A percentile compares a stretch with the other conserved stretches of the same genome.
Conservation (phyloP, 2,329 filamentous ascomycete species). For the Ilyonectria sp. region DNA sequence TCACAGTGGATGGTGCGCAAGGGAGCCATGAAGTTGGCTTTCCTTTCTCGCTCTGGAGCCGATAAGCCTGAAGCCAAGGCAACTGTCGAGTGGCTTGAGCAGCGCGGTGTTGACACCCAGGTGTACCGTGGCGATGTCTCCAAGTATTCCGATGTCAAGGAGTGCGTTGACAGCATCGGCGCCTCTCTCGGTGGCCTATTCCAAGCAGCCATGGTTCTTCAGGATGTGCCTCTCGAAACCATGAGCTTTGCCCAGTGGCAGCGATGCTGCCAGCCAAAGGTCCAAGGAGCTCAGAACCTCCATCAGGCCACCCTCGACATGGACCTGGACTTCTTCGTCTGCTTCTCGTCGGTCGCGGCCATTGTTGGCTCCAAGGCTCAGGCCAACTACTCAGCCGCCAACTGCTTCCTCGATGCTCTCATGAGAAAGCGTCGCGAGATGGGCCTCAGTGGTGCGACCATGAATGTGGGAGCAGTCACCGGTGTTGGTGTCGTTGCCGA, state of each 20-base stretch:
- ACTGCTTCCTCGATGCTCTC: slow-evolving; percentile 51
- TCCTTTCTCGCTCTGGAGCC: slow-evolving; percentile 45
- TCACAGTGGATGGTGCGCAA: slow-evolving; percentile 34
- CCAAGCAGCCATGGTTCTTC: slow-evolving; percentile 57
- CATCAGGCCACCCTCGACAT: slow-evolving; percentile 39
- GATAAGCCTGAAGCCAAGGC: slow-evolving; percentile 30
- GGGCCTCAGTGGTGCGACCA: slow-evolving; percentile 32
- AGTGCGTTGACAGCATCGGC: slow-evolving; percentile 36
- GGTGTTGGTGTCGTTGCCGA: slow-evolving; percentile 47
- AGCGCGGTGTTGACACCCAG: slow-evolving; percentile 24
- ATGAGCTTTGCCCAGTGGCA: slow-evolving; percentile 41
- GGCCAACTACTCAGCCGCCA: slow-evolving; percentile 57
- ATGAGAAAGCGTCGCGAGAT: slow-evolving; percentile 36
- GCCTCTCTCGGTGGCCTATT: slow-evolving; percentile 56
- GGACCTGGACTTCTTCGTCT: slow-evolving; percentile 57
- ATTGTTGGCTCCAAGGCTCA: slow-evolving; percentile 54
- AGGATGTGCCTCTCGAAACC: slow-evolving; percentile 48
- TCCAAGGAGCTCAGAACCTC: slow-evolving; percentile 50
- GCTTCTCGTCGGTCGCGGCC: slow-evolving; percentile 54
- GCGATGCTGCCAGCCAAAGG: slow-evolving; percentile 51
- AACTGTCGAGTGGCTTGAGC: slow-evolving; percentile 28
- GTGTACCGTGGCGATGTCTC: slow-evolving; percentile 49
- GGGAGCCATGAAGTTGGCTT: slow-evolving; percentile 49
- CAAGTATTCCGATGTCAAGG: slow-evolving; percentile 44
- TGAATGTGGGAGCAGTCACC: slow-evolving; percentile 39